A percentile compares a stretch with the other conserved stretches of the same genome.
These are phyloP conservation scores for Diutina rugosa DNA, from an alignment of 1,139 yeast genomes.

Conservation along the genomic window DNA sequence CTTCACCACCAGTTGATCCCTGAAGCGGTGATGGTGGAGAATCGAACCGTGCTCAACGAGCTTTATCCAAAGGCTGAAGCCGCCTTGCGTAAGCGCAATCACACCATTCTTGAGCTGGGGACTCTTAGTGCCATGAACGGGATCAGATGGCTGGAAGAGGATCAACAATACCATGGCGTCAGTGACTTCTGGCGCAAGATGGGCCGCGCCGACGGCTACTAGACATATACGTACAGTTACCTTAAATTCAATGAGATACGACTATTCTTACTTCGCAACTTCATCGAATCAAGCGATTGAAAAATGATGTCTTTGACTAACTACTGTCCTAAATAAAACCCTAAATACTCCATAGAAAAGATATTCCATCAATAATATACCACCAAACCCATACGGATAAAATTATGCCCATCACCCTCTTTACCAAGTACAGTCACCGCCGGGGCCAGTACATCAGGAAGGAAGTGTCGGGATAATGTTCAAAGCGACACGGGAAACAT, in stretches of 20 bases:
- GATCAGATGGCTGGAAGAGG: slow-evolving; percentile 12
- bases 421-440: too few species aligned
- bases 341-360: too few species aligned
- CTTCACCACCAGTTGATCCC: slow-evolving; percentile 87
- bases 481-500: too few species aligned
- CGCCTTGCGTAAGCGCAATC: not conserved
- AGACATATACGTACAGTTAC: not conserved
- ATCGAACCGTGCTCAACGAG: slow-evolving; percentile 16
- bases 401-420: too few species aligned
- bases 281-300: too few species aligned
- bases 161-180: slow-evolving; percentile 21
- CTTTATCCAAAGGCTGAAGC: not conserved
- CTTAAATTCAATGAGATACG: not conserved
- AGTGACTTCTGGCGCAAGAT: slow-evolving; percentile 33
- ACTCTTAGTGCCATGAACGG: slow-evolving; percentile 33
- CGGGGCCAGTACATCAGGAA: too few species aligned
- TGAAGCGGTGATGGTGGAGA: slow-evolving; percentile 50
- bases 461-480: too few species aligned
- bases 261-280: not conserved
- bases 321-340: too few species aligned
- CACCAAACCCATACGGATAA: too few species aligned
- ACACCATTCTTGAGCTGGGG: slow-evolving; percentile 11
- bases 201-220: slow-evolving; percentile 31
- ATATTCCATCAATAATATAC: too few species aligned
- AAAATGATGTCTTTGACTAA: too few species aligned